Base-by-base conservation (phyloP, 345 rosid genomes). In the Salix brachista region DNA sequence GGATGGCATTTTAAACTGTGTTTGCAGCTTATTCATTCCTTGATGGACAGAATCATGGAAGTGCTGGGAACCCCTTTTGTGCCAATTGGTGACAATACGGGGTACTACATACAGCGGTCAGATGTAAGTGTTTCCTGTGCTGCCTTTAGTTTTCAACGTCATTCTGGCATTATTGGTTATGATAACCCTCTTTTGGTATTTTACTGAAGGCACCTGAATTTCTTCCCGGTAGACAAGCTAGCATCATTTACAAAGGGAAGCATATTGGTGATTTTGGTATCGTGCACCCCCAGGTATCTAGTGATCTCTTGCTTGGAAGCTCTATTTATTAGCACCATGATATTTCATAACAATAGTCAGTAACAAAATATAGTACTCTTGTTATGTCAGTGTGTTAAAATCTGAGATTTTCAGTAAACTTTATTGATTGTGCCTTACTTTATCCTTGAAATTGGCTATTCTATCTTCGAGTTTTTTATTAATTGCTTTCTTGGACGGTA, bases 31-130 rank as follows among this genome's bases (percentile, higher is more conserved):
- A 91, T 96, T 74, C 99, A 96, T 83, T 86, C 97, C 76, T 87
- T 96, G 52, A 90, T 92, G 17, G 98, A 93, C 83, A 89, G 97
- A 84, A 79, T 96, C 39, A 92, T 96, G 97, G 97, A 96, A 89
- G 97, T 89, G 58, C 81, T 91, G 85, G 96, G 86, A 26, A 78
- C 87, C 66, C 87, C 92, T 34, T 93, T 90, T 84, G 89, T 88
- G n/a, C 84, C 87, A 34, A 79, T 70, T 50, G 86, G 87, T 69
- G 83, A 91, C 77, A 77, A 75, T 46, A 70, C 85, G 0, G 99
- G 96, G 41, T 96, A 96, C 78, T 86, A 82, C 80, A 86, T 91
- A 69, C 79, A 85, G 80, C 67, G 34, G 64, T 92, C 95, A 67
- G 83, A 90, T 71, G 99, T 93, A 88, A 85, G 94, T 79, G 28